A percentile compares a stretch with the other conserved stretches of the same genome.
phyloP scores from a whole-genome alignment of 2,329 filamentous ascomycete genomes.

The Beauveria sp. region DNA sequence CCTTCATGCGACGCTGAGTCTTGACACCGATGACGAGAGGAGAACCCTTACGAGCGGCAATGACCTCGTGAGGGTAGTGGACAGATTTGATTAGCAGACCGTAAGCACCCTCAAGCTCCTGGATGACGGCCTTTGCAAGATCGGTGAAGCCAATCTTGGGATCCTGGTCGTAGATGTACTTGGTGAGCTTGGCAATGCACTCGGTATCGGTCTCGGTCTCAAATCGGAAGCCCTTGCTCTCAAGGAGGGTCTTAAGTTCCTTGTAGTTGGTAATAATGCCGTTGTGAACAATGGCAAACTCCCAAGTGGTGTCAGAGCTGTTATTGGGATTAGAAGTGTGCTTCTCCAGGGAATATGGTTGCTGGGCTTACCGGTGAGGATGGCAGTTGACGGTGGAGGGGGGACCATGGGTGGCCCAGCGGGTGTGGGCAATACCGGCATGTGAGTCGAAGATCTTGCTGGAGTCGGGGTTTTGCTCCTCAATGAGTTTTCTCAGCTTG shows the following conservation, averaged over 20 bases:
- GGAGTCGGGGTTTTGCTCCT: conserved; percentile 72
- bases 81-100: conserved; percentile 97
- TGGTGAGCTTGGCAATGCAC: conserved; percentile 97
- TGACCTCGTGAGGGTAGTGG: conserved; percentile 95
- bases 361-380: conserved; percentile 71
- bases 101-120: conserved; percentile 96
- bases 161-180: conserved; percentile 95
- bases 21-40: conserved; percentile 95
- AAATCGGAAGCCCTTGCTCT: conserved; percentile 93
- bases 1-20: conserved; percentile 99
- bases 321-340: background rate
- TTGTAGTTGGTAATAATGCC: conserved; percentile 99
- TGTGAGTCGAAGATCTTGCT: conserved; percentile 96
- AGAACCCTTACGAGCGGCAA: conserved; percentile 96
- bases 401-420: conserved; percentile 96
- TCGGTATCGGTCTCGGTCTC: conserved; percentile 99
- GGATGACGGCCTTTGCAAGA: conserved; percentile 94
- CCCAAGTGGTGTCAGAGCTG: conserved; percentile 89
- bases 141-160: conserved; percentile 93
- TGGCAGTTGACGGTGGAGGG: conserved; percentile 96
- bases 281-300: conserved; percentile 98
- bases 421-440: conserved; percentile 96
- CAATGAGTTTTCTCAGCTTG: conserved; percentile 90
- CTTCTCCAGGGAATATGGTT: background rate
- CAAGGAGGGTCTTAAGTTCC: conserved; percentile 89